A percentile compares a stretch with the other conserved stretches of the same genome.
Evolutionary conservation across 2,329 filamentous ascomycete genomes (phyloP).

Genomic region (Epichloe coenophiala): DNA sequence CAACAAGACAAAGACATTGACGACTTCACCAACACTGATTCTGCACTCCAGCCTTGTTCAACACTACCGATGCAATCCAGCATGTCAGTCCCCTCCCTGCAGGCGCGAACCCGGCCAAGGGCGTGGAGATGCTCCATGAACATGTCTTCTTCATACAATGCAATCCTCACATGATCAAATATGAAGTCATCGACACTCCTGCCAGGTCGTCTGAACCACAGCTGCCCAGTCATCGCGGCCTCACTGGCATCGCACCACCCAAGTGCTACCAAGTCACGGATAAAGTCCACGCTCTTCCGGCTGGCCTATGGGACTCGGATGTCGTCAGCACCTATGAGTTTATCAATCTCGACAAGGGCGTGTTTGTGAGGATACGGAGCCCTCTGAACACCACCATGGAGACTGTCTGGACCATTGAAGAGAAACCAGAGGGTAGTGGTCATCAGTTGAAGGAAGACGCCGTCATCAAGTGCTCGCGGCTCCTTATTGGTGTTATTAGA

Average conservation of each 20-base stretch:
- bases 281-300: slow-evolving; percentile 36
- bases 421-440: slow-evolving; percentile 14
- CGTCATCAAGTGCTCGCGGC: slow-evolving; percentile 34
- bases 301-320: slow-evolving; percentile 40
- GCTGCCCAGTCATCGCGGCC: slow-evolving; percentile 16
- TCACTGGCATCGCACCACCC: slow-evolving; percentile 15
- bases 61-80: slow-evolving; percentile 25
- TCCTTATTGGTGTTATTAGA: slow-evolving; percentile 36
- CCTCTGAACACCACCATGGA: slow-evolving; percentile 40
- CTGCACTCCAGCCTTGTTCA: slow-evolving; percentile 24
- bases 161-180: slow-evolving; percentile 36
- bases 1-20: too few relatives aligned
- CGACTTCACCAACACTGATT: too few relatives aligned
- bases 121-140: slow-evolving; percentile 34
- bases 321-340: slow-evolving; percentile 42
- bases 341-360: slow-evolving; percentile 31
- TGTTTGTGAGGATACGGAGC: slow-evolving; percentile 37
- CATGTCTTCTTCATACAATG: slow-evolving; percentile 37
- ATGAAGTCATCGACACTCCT: slow-evolving; percentile 21
- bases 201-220: slow-evolving; percentile 13
- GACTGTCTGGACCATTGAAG: slow-evolving; percentile 33
- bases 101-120: slow-evolving; percentile 20
- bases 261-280: slow-evolving; percentile 35
- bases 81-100: slow-evolving; percentile 30
- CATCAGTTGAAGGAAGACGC: slow-evolving; percentile 36